Conservation (phyloP, 345 rosid genomes). For the Eucalyptus polybractea region DNA sequence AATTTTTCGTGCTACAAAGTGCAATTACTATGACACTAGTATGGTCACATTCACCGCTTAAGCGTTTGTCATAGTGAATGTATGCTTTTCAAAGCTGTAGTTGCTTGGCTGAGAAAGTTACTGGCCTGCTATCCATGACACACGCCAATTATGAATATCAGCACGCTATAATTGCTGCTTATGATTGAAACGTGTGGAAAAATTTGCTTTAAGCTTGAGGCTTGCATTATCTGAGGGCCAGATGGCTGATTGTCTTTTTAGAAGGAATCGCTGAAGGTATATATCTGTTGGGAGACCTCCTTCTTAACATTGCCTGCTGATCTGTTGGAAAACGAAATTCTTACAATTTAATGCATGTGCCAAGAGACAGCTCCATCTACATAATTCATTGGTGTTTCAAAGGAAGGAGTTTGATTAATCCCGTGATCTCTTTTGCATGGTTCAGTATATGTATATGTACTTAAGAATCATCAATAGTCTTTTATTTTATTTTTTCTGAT, state of each 20-base stretch:
- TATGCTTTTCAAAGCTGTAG: neutral
- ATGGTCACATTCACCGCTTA: neutral
- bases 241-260: neutral
- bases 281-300: neutral
- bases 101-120: neutral
- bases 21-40: neutral
- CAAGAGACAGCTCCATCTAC: neutral
- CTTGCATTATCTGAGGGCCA: neutral
- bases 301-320: neutral
- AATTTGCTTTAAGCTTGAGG: neutral
- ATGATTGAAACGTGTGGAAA: neutral
- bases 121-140: neutral
- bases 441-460: neutral
- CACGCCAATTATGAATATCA: neutral
- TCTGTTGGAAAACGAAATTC: neutral
- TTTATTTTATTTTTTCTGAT: neutral
- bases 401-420: neutral
- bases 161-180: neutral
- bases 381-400: neutral
- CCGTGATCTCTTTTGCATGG: neutral
- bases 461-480: neutral
- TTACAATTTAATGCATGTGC: neutral
- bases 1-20: neutral
- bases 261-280: neutral
- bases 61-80: neutral